A percentile compares a stretch with the other conserved stretches of the same genome.
phyloP scores from a whole-genome alignment of 352 stramenopile genomes.

The Phytophthora pluvialis region DNA sequence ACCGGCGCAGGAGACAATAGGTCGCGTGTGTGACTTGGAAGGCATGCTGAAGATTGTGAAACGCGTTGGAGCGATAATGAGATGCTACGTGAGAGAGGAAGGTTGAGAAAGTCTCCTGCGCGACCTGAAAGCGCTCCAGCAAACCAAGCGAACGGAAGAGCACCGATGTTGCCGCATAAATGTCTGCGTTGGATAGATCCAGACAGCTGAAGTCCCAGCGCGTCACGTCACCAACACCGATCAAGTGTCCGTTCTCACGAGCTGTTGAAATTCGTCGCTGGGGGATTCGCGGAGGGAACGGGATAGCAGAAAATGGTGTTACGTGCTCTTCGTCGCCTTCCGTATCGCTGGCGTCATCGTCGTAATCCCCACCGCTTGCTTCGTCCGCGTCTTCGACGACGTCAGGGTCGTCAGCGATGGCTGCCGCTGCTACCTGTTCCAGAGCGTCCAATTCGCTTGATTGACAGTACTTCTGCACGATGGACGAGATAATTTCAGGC shows the following conservation, averaged over 20 bases:
- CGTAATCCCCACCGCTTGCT: conserved; percentile 2
- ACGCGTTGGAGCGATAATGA: conserved; percentile 72
- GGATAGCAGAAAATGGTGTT: conserved; percentile 19
- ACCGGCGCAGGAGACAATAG: conserved; percentile 54
- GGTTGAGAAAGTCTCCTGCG: conserved; percentile 53
- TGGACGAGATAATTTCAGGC: conserved; percentile 59
- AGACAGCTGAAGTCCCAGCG: conserved; percentile 62
- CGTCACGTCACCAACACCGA: conserved; percentile 54
- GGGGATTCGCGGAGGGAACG: conserved; percentile 18
- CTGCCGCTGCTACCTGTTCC: conserved; percentile 33
- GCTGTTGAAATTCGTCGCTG: conserved; percentile 25
- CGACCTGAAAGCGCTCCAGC: conserved; percentile 59
- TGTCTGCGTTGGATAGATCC: conserved; percentile 60
- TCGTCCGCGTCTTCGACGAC: conserved; percentile 30
- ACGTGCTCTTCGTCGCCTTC: conserved; percentile 14
- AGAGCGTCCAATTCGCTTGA: conserved; percentile 50
- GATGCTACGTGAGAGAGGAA: conserved; percentile 66
- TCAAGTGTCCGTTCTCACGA: conserved; percentile 37
- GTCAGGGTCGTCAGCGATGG: conserved; percentile 33
- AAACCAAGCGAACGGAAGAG: conserved; percentile 66
- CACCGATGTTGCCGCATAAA: conserved; percentile 50
- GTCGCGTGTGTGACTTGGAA: conserved; percentile 72
- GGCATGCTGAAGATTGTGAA: conserved; percentile 81
- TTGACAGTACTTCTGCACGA: conserved; percentile 71
- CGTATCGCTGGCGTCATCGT: conserved; percentile 10